Conservation (phyloP, 2,329 filamentous ascomycete species). For the Colletotrichum sp. region DNA sequence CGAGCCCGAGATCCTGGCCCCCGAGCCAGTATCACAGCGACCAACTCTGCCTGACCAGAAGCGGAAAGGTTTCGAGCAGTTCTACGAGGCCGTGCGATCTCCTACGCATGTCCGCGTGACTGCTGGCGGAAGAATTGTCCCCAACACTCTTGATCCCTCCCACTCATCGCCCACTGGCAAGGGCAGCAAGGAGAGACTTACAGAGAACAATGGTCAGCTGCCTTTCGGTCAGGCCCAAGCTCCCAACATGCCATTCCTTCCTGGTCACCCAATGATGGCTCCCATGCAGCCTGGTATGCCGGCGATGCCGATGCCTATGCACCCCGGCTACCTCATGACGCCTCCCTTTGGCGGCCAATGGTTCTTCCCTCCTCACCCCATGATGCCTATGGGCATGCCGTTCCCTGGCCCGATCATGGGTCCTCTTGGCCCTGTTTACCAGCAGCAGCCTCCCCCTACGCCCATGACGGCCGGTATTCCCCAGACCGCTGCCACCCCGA, state of each 20-base stretch:
- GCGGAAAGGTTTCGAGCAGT: conserved; percentile 69
- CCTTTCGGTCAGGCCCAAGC: conserved; percentile 26
- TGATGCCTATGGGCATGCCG: conserved; percentile 15
- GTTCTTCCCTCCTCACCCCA: conserved; percentile 11
- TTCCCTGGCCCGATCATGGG: conserved; percentile 30
- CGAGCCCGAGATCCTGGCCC: conserved; percentile 26
- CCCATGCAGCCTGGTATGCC: not conserved
- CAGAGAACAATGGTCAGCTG: conserved; percentile 28
- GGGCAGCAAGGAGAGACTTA: conserved; percentile 46
- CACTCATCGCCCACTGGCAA: conserved; percentile 56
- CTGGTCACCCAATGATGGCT: conserved; percentile 4
- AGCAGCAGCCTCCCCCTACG: conserved; percentile 1
- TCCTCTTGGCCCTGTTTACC: conserved; percentile 25
- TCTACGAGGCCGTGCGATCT: conserved; percentile 72
- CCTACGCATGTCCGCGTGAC: conserved; percentile 72
- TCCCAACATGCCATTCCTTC: conserved; percentile 16
- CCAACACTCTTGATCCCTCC: conserved; percentile 61
- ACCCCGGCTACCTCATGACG: not conserved
- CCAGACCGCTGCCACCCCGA: not conserved
- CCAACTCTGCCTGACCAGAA: conserved; percentile 49
- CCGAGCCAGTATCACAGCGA: conserved; percentile 20
- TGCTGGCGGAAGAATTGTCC: conserved; percentile 70
- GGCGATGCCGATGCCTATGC: not conserved
- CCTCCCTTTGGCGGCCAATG: conserved; percentile 10
- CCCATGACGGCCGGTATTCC: not conserved